Evolutionary conservation across 179 eudicot genomes (phyloP).

Genomic region (Sideroxylon spinosum): DNA sequence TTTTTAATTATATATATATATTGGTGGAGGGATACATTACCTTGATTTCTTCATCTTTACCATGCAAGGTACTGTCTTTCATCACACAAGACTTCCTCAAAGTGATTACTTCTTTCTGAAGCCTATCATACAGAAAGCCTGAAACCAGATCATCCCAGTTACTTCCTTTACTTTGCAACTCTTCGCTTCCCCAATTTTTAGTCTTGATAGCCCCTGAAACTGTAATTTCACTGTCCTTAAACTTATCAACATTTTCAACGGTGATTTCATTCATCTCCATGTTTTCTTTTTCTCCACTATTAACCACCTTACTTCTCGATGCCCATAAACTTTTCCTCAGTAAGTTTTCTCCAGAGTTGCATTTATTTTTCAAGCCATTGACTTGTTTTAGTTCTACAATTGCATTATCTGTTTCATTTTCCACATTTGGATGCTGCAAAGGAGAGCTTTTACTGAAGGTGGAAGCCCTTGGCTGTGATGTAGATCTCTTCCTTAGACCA

Average conservation of each 20-base stretch:
- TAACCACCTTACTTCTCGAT: conserved; percentile 39
- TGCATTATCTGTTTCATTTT: conserved; percentile 12
- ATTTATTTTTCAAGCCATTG: conserved; percentile 30
- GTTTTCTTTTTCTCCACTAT: conserved; percentile 50
- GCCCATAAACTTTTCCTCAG: conserved; percentile 52
- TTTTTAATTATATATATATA: no score
- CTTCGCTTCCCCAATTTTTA: conserved; percentile 23
- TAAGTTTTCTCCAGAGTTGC: conserved; percentile 31
- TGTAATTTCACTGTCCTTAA: conserved; percentile 18
- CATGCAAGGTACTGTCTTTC: conserved; percentile 46
- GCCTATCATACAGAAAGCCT: conserved; percentile 80
- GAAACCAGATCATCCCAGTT: conserved; percentile 68
- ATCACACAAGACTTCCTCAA: conserved; percentile 62
- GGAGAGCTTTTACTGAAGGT: conserved; percentile 31
- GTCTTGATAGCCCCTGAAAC: conserved; percentile 21
- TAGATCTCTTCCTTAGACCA: conserved; percentile 51
- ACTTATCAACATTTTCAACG: conserved; percentile 19
- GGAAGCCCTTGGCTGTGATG: conserved; percentile 70
- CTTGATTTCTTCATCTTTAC: conserved; percentile 85
- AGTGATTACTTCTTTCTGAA: conserved; percentile 79
- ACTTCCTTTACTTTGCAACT: conserved; percentile 12
- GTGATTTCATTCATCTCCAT: conserved; percentile 34
- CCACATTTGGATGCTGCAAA: conserved; percentile 27
- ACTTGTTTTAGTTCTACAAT: conserved; percentile 21
- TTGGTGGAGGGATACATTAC: conserved; percentile 24